Percentiles rank a stretch among this genome's conserved stretches.
phyloP scores from a whole-genome alignment of 2,329 filamentous ascomycete genomes.

The Dactylonectria macrodidyma region DNA sequence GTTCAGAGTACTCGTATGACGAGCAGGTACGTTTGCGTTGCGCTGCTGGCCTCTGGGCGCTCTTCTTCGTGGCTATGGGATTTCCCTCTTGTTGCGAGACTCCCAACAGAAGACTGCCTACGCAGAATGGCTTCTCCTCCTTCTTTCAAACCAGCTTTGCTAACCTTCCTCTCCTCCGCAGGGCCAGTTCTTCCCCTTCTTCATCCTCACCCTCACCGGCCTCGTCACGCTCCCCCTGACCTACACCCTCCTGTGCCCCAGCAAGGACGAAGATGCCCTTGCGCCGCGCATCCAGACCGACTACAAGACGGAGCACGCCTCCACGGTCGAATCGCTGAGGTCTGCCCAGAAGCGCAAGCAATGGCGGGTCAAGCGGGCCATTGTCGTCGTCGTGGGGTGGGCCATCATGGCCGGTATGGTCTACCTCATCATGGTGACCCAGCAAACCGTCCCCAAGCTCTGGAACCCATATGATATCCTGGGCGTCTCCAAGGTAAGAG shows the following conservation, averaged over 20 bases:
- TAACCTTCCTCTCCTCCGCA: constrained; percentile 52
- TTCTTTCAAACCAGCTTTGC: background rate
- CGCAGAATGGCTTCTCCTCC: background rate
- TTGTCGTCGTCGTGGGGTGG: constrained; percentile 85
- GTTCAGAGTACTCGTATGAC: constrained; percentile 98
- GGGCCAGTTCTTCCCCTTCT: constrained; percentile 99
- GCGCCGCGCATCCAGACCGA: constrained; percentile 86
- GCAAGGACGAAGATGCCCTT: constrained; percentile 82
- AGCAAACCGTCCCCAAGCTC: constrained; percentile 79
- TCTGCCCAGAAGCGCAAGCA: constrained; percentile 91
- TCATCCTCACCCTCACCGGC: constrained; percentile 90
- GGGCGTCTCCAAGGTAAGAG: constrained; percentile 82
- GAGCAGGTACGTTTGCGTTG: constrained; percentile 76
- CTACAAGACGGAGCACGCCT: constrained; percentile 86
- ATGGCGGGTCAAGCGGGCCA: constrained; percentile 86
- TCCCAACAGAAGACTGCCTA: background rate
- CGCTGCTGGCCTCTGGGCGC: background rate
- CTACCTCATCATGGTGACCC: constrained; percentile 88
- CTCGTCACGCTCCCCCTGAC: constrained; percentile 93
- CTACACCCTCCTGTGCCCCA: constrained; percentile 87
- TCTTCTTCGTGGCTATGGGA: constrained; percentile 5
- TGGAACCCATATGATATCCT: constrained; percentile 99
- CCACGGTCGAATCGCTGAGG: constrained; percentile 86
- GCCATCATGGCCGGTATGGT: constrained; percentile 89
- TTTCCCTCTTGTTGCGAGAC: too few species aligned